Percentiles rank a stretch among this genome's conserved stretches.
phyloP scores from a whole-genome alignment of 257 asterid species.

The Apocynum venetum region DNA sequence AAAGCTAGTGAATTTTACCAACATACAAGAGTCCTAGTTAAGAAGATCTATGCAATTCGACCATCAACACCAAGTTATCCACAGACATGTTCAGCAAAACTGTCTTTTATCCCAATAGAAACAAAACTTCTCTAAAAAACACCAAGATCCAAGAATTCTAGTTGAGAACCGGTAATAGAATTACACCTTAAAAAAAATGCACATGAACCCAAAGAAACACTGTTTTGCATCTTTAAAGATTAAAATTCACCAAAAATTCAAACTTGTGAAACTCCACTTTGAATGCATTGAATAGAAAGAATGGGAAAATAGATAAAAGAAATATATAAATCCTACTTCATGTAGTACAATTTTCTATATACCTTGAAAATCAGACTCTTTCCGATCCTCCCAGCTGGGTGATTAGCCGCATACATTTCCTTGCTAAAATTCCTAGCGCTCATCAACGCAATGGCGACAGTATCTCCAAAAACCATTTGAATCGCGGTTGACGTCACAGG shows the following conservation, averaged over 20 bases:
- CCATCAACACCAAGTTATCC: background rate
- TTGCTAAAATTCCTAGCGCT: slow-evolving; percentile 72
- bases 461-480: slow-evolving; percentile 74
- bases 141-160: background rate
- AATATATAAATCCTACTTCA: background rate
- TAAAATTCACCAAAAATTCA: background rate
- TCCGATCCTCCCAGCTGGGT: slow-evolving; percentile 53
- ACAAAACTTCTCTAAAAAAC: too few species aligned
- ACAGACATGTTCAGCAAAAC: background rate
- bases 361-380: slow-evolving; percentile 77
- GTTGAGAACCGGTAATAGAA: background rate
- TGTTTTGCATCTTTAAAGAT: background rate
- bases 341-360: background rate
- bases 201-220: background rate
- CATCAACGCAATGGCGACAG: slow-evolving; percentile 86
- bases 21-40: background rate
- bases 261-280: background rate
- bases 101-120: background rate
- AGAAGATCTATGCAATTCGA: background rate
- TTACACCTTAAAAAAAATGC: background rate
- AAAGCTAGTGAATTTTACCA: background rate
- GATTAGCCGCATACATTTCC: slow-evolving; percentile 81
- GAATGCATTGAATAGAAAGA: background rate
- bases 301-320: background rate
- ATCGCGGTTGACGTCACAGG: slow-evolving; percentile 53